Base-by-base conservation (phyloP, 2,329 filamentous ascomycete genomes). In the Epichloe festucae region DNA sequence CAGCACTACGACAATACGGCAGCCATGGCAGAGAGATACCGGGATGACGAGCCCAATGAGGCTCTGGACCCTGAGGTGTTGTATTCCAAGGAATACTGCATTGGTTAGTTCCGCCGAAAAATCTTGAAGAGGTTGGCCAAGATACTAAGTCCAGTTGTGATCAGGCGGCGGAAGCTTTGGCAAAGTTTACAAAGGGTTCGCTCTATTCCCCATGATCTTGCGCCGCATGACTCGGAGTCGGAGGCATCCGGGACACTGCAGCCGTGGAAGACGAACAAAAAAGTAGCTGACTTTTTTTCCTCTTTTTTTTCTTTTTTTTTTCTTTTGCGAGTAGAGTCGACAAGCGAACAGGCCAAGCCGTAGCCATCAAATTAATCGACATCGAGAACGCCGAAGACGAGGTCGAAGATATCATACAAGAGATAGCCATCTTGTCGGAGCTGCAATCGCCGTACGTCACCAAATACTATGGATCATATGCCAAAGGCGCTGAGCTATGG, bases 311-410 rank as follows among this genome's bases (percentile, higher is more conserved):
- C 14, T 35, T 31, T 36, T 40, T 14, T 36, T 35, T 35, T 23
- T 23, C 23, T 35, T 23, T 23, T 5, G 36, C 23, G 5, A n/a
- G 17, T 59, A 93, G 87, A 53, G 88, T 97, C 58, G 91, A 97
- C 72, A 95, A 93, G 65, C 82, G 88, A 49, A 95, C 86, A 17
- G 93, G 93, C 39, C 86, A 95, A 63, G 85, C 91, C 12, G 93
- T 98, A 48, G 93, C 93, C 31, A 98, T 98, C 74, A 98, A 98
- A 70, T 78, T 98, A 62, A 97, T 98, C 67, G 93, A 98, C 63
- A 93, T 98, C 58, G 93, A 98, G 70, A 96, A 93, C 72, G 93
- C 93, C 63, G 93, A 98, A 70, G 93, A 98, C 68, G 93, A 98
- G 71, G 91, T 98, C 60, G 93, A 97, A 73, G 93, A 98, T 70